phyloP scores from a whole-genome alignment of 2,329 filamentous ascomycete species.

The Akanthomyces muscarius region DNA sequence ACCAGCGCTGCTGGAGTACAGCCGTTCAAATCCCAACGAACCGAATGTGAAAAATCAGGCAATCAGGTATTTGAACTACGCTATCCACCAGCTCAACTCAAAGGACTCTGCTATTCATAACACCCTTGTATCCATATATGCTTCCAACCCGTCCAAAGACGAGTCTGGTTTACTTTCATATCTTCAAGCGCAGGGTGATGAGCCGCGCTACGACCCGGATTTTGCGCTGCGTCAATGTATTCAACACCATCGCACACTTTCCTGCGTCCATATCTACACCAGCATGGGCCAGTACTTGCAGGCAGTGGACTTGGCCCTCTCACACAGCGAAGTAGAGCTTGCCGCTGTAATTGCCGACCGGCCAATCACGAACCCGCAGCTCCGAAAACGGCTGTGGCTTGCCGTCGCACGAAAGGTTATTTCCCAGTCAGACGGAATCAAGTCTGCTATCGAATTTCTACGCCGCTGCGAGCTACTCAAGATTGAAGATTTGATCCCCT shows the following conservation, averaged over 20 bases:
- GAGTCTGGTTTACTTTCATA: slow-evolving; percentile 85
- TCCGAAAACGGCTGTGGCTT: slow-evolving; percentile 94
- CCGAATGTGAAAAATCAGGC: slow-evolving; percentile 79
- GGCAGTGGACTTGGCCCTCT: slow-evolving; percentile 86
- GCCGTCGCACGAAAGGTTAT: slow-evolving; percentile 94
- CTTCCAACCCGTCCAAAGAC: slow-evolving; percentile 75
- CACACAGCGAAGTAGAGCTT: slow-evolving; percentile 84
- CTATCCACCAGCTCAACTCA: slow-evolving; percentile 80
- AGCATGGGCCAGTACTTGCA: slow-evolving; percentile 93
- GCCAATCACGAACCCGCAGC: slow-evolving; percentile 69
- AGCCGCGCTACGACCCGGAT: slow-evolving; percentile 87
- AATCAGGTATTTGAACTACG: slow-evolving; percentile 86
- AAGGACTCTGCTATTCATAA: slow-evolving; percentile 89
- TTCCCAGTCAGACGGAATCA: slow-evolving; percentile 79
- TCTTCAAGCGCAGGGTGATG: slow-evolving; percentile 82
- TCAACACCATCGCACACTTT: slow-evolving; percentile 86
- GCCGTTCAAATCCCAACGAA: slow-evolving; percentile 64
- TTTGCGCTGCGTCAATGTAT: slow-evolving; percentile 96
- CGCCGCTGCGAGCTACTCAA: slow-evolving; percentile 85
- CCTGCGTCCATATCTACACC: slow-evolving; percentile 95
- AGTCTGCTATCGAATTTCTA: slow-evolving; percentile 87
- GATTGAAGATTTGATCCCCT: slow-evolving; percentile 95
- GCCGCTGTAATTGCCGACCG: slow-evolving; percentile 86
- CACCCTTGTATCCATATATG: slow-evolving; percentile 93
- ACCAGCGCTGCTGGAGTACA: slow-evolving; percentile 90